These are phyloP conservation scores for Paracoccidioides brasiliensis DNA, from an alignment of 2,329 filamentous ascomycete genomes.

Conservation along the genomic window DNA sequence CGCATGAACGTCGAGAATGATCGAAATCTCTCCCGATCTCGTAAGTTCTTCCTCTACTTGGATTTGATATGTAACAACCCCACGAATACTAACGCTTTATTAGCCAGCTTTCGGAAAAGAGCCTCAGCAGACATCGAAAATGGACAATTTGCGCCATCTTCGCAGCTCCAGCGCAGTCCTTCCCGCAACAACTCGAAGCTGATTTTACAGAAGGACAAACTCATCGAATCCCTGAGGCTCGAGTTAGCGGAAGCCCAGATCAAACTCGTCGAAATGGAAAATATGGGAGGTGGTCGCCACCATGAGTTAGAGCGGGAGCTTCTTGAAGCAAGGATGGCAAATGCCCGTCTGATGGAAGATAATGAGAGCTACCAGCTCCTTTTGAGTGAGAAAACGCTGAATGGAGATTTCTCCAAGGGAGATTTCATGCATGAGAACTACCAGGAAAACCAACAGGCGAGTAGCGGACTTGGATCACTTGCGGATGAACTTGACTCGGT, in stretches of 20 bases:
- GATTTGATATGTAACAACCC: background rate
- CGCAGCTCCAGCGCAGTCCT: constrained; percentile 72
- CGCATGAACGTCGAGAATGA: constrained; percentile 39
- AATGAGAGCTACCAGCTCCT: constrained; percentile 97
- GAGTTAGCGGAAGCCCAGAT: constrained; percentile 93
- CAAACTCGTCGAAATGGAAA: constrained; percentile 87
- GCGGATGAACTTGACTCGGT: constrained; percentile 76
- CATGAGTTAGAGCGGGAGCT: constrained; percentile 83
- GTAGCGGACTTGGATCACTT: constrained; percentile 43
- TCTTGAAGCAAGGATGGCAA: constrained; percentile 87
- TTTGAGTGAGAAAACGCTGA: constrained; percentile 86
- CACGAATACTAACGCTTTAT: constrained; percentile 1
- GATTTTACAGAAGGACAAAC: constrained; percentile 86
- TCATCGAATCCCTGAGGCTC: constrained; percentile 82
- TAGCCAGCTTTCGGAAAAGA: constrained; percentile 38
- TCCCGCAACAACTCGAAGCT: constrained; percentile 82
- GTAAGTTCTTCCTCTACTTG: constrained; percentile 24
- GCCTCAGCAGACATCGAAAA: constrained; percentile 53
- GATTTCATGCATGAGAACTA: constrained; percentile 56
- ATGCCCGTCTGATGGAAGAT: constrained; percentile 92
- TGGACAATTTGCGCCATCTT: constrained; percentile 74
- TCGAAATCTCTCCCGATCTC: constrained; percentile 38
- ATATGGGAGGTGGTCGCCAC: constrained; percentile 73
- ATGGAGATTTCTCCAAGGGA: constrained; percentile 76
- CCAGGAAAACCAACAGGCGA: constrained; percentile 26